Evolutionary conservation across 306 rosid genomes (phyloP).

Genomic region (Luffa aegyptiaca): DNA sequence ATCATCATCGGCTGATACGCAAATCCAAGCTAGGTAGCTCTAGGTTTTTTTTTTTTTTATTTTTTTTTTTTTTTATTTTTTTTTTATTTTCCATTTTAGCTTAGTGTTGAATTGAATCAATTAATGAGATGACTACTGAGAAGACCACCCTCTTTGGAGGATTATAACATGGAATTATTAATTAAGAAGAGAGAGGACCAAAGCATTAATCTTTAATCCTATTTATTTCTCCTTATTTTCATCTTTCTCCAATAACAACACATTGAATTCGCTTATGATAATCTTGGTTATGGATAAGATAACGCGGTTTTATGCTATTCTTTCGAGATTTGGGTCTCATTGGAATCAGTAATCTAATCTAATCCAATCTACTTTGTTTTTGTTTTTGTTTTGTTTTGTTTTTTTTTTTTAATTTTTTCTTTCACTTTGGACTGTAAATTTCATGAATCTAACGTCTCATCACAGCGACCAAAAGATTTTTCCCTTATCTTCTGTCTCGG

Average conservation of each 20-base stretch:
- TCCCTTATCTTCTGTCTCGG: conserved; percentile 38
- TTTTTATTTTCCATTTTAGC: background rate
- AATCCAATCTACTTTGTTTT: background rate
- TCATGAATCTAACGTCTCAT: conserved; percentile 34
- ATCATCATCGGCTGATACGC: conserved; percentile 19
- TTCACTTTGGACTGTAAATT: background rate
- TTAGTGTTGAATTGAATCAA: conserved; percentile 1
- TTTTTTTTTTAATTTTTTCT: background rate
- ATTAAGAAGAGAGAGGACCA: background rate
- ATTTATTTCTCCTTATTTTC: background rate
- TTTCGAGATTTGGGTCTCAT: no score
- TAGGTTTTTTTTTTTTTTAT: background rate
- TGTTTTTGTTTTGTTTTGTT: background rate
- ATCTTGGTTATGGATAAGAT: background rate
- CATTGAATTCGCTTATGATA: background rate
- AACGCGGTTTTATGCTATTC: background rate
- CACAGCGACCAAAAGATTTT: conserved; percentile 14
- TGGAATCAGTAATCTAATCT: background rate
- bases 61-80: no score
- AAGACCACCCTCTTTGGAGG: background rate
- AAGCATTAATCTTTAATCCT: background rate
- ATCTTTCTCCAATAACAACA: background rate
- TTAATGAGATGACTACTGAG: background rate
- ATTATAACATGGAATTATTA: background rate
- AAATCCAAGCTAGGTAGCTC: conserved; percentile 23